Evolutionary conservation across 164 flowering plant genomes (phyloP).

Genomic region (Vitis rotundifolia): DNA sequence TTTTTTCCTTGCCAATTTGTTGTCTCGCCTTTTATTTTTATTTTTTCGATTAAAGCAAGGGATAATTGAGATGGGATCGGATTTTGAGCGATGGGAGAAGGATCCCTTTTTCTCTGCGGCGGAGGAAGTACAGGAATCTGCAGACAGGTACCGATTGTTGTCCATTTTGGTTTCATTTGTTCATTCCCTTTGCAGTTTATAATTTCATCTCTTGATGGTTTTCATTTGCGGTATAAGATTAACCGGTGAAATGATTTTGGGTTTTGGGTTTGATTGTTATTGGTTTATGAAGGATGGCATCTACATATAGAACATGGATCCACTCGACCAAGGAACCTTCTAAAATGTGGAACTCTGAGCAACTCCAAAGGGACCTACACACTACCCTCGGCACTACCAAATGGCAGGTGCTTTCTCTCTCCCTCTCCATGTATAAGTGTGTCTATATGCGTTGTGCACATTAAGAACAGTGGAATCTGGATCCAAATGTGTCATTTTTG

Average conservation of each 20-base stretch:
- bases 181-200: background rate
- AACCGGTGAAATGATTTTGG: background rate
- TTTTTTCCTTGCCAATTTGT: too few relatives aligned
- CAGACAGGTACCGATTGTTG: conserved; percentile 59
- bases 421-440: background rate
- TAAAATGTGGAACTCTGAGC: conserved; percentile 43
- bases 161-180: background rate
- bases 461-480: too few relatives aligned
- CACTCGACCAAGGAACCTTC: conserved; percentile 52
- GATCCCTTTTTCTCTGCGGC: conserved; percentile 92
- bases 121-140: conserved; percentile 91
- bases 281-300: conserved; percentile 75
- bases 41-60: too few relatives aligned
- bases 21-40: too few relatives aligned
- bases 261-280: conserved; percentile 7
- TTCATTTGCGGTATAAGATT: background rate
- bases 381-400: conserved; percentile 87
- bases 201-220: conserved; percentile 2
- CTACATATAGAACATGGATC: conserved; percentile 83
- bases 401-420: conserved; percentile 76
- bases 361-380: conserved; percentile 63
- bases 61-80: conserved; percentile 49
- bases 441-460: too few relatives aligned
- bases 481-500: too few relatives aligned
- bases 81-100: conserved; percentile 89